Evolutionary conservation across 805 yeast species (phyloP).

Genomic region (Ogataea nakhonphanomensis): DNA sequence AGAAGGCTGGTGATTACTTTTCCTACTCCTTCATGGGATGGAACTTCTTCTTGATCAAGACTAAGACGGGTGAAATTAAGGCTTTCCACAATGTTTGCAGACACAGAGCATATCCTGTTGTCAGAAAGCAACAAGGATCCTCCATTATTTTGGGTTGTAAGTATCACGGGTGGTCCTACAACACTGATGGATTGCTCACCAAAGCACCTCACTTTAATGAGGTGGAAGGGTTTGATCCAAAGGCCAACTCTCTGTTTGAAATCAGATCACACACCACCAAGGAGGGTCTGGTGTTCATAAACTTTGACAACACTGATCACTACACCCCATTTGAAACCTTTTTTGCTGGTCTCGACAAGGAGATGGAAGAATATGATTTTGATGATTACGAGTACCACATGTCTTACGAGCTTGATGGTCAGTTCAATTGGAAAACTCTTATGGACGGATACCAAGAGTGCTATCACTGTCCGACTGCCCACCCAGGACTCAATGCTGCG

Average conservation of each 20-base stretch:
- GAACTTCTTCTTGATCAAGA: conserved; percentile 53
- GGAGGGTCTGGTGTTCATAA: conserved; percentile 56
- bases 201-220: conserved; percentile 62
- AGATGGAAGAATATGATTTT: conserved; percentile 57
- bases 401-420: conserved; percentile 61
- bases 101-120: conserved; percentile 62
- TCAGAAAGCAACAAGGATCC: conserved; percentile 57
- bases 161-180: conserved; percentile 66
- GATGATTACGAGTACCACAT: conserved; percentile 60
- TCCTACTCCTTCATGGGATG: conserved; percentile 49
- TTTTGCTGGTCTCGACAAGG: conserved; percentile 48
- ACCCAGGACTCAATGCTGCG: conserved; percentile 55
- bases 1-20: conserved; percentile 56
- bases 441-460: conserved; percentile 70
- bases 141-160: conserved; percentile 55
- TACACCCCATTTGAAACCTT: conserved; percentile 48
- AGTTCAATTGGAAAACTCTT: conserved; percentile 63
- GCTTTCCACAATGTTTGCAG: conserved; percentile 66
- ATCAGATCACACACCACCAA: conserved; percentile 52
- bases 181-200: conserved; percentile 54
- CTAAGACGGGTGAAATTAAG: conserved; percentile 48
- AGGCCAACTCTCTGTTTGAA: conserved; percentile 51
- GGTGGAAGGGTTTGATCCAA: conserved; percentile 55
- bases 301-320: conserved; percentile 46
- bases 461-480: conserved; percentile 67